Evolutionary conservation across 169 alveolate genomes (phyloP).

Genomic region (Amoebophrya sp.): DNA sequence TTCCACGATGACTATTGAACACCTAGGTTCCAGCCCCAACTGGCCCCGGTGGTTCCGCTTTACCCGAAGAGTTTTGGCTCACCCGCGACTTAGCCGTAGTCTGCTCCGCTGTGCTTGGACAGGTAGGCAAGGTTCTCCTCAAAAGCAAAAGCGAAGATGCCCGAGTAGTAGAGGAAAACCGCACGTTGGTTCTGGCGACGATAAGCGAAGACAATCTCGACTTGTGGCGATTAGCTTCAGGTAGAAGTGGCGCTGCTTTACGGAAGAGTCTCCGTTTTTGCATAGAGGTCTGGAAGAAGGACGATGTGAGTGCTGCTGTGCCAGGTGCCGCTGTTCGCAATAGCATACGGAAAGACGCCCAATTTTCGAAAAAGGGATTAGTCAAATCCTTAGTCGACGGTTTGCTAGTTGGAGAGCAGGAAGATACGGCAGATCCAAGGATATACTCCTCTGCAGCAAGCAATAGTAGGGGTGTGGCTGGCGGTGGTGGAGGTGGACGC

Average conservation of each 20-base stretch:
- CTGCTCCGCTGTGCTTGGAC: neutral
- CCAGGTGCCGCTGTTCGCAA: neutral
- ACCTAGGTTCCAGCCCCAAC: too few relatives aligned
- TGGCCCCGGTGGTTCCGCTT: too few relatives aligned
- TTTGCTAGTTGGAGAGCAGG: neutral
- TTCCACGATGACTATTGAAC: too few relatives aligned
- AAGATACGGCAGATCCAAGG: too few relatives aligned
- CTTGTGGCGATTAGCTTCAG: neutral
- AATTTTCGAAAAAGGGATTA: neutral
- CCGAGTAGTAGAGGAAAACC: neutral
- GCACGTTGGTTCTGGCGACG: neutral
- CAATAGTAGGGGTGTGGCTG: too few relatives aligned
- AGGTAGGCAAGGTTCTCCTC: neutral
- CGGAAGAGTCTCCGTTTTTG: neutral
- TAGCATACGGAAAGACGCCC: neutral
- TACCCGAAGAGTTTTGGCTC: neutral
- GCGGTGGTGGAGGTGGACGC: too few relatives aligned
- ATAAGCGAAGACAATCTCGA: neutral
- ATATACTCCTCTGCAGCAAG: too few relatives aligned
- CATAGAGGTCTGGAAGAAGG: neutral
- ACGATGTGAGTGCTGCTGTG: neutral
- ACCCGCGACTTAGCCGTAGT: neutral
- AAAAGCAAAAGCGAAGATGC: neutral
- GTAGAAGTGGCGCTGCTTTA: neutral
- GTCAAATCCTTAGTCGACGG: neutral